Evolutionary conservation across 2,329 filamentous ascomycete species (phyloP).

Genomic region (Cadophora gregata): DNA sequence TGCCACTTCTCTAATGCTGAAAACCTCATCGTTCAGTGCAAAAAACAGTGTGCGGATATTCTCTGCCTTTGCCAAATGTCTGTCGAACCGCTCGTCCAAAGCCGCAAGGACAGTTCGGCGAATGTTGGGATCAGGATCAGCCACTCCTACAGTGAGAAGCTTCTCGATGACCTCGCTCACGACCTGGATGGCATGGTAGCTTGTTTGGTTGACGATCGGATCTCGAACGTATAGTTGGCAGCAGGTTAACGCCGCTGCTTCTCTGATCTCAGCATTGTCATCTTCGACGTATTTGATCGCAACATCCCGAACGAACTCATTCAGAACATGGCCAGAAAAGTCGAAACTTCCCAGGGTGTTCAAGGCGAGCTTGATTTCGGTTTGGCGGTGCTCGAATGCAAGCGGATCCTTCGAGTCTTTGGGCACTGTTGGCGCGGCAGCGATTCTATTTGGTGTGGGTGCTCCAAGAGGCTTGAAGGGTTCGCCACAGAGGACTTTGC

Average conservation of each 20-base stretch:
- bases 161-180: slow-evolving; percentile 98
- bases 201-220: slow-evolving; percentile 97
- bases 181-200: slow-evolving; percentile 94
- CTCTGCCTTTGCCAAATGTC: slow-evolving; percentile 95
- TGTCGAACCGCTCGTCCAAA: slow-evolving; percentile 91
- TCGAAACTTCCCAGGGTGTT: slow-evolving; percentile 98
- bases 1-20: slow-evolving; percentile 89
- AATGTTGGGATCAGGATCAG: slow-evolving; percentile 88
- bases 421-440: slow-evolving; percentile 79
- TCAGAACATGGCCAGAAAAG: slow-evolving; percentile 89
- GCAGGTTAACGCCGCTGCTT: slow-evolving; percentile 93
- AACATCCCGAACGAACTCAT: slow-evolving; percentile 98
- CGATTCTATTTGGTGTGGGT: slow-evolving; percentile 80
- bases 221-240: slow-evolving; percentile 97
- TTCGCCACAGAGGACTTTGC: slow-evolving; percentile 88
- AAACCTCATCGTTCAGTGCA: slow-evolving; percentile 93
- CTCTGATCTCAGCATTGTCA: slow-evolving; percentile 89
- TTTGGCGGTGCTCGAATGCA: slow-evolving; percentile 79
- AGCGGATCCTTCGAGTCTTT: slow-evolving; percentile 86
- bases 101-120: slow-evolving; percentile 86
- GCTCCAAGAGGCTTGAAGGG: slow-evolving; percentile 93
- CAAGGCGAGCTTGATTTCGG: slow-evolving; percentile 89
- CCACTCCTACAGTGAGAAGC: slow-evolving; percentile 90
- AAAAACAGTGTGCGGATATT: slow-evolving; percentile 96
- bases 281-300: slow-evolving; percentile 98